Evolutionary conservation across 208 protist species (phyloP).

Genomic region (Crithidia sp.): DNA sequence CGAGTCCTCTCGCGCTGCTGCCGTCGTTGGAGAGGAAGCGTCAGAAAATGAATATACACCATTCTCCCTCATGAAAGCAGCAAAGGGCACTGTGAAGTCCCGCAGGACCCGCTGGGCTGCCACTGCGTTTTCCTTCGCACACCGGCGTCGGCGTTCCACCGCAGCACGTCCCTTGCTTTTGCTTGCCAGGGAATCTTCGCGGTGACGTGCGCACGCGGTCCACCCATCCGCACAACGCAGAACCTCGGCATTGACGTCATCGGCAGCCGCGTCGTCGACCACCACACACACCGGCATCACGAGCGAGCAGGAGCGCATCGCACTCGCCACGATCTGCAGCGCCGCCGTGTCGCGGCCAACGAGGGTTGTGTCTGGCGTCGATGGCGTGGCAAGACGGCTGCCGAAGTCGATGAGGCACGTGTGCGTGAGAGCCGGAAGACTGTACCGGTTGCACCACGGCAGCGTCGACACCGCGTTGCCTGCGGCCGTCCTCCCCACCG

Average conservation of each 20-base stretch:
- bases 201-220: slow-evolving; percentile 34
- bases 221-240: slow-evolving; percentile 26
- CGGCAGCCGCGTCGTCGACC: slow-evolving; percentile 27
- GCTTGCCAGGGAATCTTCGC: neutral
- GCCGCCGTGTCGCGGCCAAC: slow-evolving; percentile 14
- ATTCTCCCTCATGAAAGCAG: slow-evolving; percentile 12
- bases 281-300: slow-evolving; percentile 43
- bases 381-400: neutral
- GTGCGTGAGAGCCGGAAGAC: slow-evolving; percentile 34
- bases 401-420: slow-evolving; percentile 21
- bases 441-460: slow-evolving; percentile 35
- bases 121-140: slow-evolving; percentile 23
- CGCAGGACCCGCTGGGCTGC: slow-evolving; percentile 35
- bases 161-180: neutral
- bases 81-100: slow-evolving; percentile 23
- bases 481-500: neutral
- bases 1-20: too few species aligned
- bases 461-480: neutral
- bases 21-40: too few species aligned
- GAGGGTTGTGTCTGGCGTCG: neutral
- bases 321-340: slow-evolving; percentile 22
- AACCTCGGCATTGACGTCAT: slow-evolving; percentile 36
- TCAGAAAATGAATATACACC: neutral
- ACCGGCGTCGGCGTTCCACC: neutral
- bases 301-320: slow-evolving; percentile 22